A percentile compares a stretch with the other conserved stretches of the same genome.
These are phyloP conservation scores for Calonectria montana DNA, from an alignment of 2,329 filamentous ascomycete genomes.

Conservation along the genomic window DNA sequence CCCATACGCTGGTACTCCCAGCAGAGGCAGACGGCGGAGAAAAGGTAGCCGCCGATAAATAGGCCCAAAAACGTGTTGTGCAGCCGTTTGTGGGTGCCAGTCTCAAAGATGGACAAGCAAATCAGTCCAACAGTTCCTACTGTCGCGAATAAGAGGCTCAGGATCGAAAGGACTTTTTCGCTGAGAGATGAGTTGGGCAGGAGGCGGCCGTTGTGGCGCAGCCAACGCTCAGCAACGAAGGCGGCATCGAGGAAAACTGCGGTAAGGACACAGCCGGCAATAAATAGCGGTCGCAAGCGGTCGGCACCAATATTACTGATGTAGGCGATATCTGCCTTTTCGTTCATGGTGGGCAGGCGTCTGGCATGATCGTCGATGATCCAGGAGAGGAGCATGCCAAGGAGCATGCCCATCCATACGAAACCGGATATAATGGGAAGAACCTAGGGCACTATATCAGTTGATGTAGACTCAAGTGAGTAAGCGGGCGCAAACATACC, in stretches of 20 bases:
- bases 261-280: constrained; percentile 76
- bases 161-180: constrained; percentile 71
- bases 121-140: constrained; percentile 85
- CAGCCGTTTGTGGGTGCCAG: constrained; percentile 70
- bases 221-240: constrained; percentile 84
- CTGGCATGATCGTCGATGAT: constrained; percentile 63
- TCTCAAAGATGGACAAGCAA: constrained; percentile 87
- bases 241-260: constrained; percentile 84
- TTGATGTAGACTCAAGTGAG: not conserved
- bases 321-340: constrained; percentile 72
- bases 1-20: constrained; percentile 90
- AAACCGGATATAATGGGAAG: constrained; percentile 76
- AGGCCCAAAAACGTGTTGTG: constrained; percentile 84
- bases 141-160: constrained; percentile 76
- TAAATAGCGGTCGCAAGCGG: constrained; percentile 80
- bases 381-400: constrained; percentile 80
- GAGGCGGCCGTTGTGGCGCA: constrained; percentile 84
- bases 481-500: constrained; percentile 42
- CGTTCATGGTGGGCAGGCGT: constrained; percentile 71
- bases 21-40: constrained; percentile 90
- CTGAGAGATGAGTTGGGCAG: constrained; percentile 74
- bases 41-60: constrained; percentile 87
- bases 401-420: constrained; percentile 74
- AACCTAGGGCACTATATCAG: constrained; percentile 54
- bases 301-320: constrained; percentile 75